phyloP scores from a whole-genome alignment of 2,329 filamentous ascomycete genomes.

The Neocatenulostroma microsporum region DNA sequence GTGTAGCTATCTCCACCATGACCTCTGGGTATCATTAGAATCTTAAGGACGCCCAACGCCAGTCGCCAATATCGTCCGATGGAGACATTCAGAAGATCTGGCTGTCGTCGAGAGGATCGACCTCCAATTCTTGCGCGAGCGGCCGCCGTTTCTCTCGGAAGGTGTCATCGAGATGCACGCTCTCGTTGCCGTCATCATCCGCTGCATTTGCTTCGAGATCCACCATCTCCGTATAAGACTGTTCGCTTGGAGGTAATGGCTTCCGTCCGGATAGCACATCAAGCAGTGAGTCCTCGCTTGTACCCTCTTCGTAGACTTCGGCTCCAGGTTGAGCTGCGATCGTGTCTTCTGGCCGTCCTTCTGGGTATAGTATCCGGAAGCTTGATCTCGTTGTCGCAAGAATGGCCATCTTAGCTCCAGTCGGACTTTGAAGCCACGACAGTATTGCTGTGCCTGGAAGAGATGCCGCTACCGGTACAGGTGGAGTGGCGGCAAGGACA shows the following conservation, averaged over 20 bases:
- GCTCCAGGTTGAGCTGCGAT: slow-evolving; percentile 10
- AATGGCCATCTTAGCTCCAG: slow-evolving; percentile 26
- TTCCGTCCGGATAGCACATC: slow-evolving; percentile 43
- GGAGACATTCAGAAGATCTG: slow-evolving; percentile 23
- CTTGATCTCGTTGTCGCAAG: slow-evolving; percentile 29
- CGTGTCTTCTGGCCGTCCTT: slow-evolving; percentile 25
- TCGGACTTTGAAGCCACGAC: slow-evolving; percentile 15
- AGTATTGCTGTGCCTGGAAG: slow-evolving; percentile 11
- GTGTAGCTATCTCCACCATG: no score
- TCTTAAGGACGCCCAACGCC: no score
- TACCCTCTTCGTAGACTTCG: slow-evolving; percentile 25
- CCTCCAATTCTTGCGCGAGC: slow-evolving; percentile 6
- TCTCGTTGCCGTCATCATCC: slow-evolving; percentile 18
- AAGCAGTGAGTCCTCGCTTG: slow-evolving; percentile 41
- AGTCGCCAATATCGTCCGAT: no score
- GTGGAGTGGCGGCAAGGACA: slow-evolving; percentile 14
- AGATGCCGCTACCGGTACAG: slow-evolving; percentile 12
- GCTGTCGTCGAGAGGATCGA: slow-evolving; percentile 29
- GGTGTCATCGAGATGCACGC: slow-evolving; percentile 36
- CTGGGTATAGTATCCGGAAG: slow-evolving; percentile 36
- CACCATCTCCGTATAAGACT: slow-evolving; percentile 25
- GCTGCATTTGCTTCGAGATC: slow-evolving; percentile 25
- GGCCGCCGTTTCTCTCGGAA: slow-evolving; percentile 31
- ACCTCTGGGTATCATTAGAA: no score
- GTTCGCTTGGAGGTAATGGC: slow-evolving; percentile 28